Evolutionary conservation across 2,329 filamentous ascomycete species (phyloP).

Genomic region (Trichoderma aggressivum): DNA sequence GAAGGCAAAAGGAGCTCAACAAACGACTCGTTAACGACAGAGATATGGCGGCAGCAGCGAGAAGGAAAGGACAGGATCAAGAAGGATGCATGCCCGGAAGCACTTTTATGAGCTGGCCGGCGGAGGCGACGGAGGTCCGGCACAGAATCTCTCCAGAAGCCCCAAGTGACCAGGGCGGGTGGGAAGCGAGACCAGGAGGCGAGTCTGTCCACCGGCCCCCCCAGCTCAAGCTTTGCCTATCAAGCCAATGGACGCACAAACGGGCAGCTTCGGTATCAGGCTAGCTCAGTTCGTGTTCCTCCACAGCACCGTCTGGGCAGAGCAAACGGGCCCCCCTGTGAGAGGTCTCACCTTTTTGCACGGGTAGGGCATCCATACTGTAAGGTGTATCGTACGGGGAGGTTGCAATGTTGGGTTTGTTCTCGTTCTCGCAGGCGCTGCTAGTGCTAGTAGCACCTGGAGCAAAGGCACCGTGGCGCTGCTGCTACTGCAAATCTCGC

Average conservation of each 20-base stretch:
- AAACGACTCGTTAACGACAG: conserved; percentile 16
- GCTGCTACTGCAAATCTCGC: conserved; percentile 3
- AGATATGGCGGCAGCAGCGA: conserved; percentile 11
- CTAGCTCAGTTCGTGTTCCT: conserved; percentile 19
- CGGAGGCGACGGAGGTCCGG: conserved; percentile 15
- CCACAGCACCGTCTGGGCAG: conserved; percentile 7
- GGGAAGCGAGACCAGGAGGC: conserved; percentile 5
- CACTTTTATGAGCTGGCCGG: conserved; percentile 14
- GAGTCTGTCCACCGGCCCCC: not conserved
- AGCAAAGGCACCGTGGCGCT: not conserved
- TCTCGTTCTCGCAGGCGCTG: not conserved
- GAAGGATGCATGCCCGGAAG: conserved; percentile 11
- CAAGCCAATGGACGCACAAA: conserved; percentile 12
- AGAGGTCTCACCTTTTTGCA: not conserved
- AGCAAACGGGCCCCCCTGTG: not conserved
- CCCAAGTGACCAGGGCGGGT: conserved; percentile 12
- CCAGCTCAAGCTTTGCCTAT: conserved; percentile 13
- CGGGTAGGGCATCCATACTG: not conserved
- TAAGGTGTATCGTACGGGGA: not conserved
- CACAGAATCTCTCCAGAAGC: conserved; percentile 13
- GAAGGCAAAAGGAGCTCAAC: conserved; percentile 1
- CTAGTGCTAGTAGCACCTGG: not conserved
- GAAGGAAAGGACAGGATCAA: not conserved
- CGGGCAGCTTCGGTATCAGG: conserved; percentile 17
- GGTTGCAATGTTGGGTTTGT: not conserved